phyloP scores from a whole-genome alignment of 768 basidiomycete genomes.

The Boletus rex-veris region DNA sequence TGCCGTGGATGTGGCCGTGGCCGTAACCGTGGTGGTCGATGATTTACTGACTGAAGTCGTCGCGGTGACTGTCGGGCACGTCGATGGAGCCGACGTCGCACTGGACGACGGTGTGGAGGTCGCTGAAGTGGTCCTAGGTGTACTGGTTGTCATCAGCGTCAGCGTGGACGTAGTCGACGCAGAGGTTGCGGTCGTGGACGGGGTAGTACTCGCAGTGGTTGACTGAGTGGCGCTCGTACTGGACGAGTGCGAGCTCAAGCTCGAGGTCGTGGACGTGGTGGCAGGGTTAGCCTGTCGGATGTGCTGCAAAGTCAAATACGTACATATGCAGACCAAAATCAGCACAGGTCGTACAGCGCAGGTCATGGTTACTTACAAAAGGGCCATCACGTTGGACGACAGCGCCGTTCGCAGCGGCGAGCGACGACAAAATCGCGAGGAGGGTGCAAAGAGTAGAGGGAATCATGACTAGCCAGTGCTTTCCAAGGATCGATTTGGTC shows the following conservation, averaged over 20 bases:
- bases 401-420: conserved; percentile 14
- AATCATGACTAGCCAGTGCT: conserved; percentile 1
- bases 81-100: background rate
- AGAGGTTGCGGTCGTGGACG: background rate
- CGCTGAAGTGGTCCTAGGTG: background rate
- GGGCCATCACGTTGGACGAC: conserved; percentile 15
- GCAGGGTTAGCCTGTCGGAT: too few relatives aligned
- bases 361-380: conserved; percentile 6
- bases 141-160: background rate
- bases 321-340: background rate
- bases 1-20: background rate
- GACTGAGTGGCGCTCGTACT: too few relatives aligned
- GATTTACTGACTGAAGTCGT: background rate
- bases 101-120: background rate
- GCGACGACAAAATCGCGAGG: conserved; percentile 3
- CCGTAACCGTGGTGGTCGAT: background rate
- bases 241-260: too few relatives aligned
- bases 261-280: too few relatives aligned
- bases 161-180: background rate
- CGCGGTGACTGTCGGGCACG: background rate
- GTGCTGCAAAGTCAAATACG: too few relatives aligned
- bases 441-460: conserved; percentile 7
- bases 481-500: too few relatives aligned
- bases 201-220: too few relatives aligned
- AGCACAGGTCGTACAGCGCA: background rate